Base-by-base conservation (phyloP, 1,139 yeast species). In the Nadsonia starkeyi-henricii region DNA sequence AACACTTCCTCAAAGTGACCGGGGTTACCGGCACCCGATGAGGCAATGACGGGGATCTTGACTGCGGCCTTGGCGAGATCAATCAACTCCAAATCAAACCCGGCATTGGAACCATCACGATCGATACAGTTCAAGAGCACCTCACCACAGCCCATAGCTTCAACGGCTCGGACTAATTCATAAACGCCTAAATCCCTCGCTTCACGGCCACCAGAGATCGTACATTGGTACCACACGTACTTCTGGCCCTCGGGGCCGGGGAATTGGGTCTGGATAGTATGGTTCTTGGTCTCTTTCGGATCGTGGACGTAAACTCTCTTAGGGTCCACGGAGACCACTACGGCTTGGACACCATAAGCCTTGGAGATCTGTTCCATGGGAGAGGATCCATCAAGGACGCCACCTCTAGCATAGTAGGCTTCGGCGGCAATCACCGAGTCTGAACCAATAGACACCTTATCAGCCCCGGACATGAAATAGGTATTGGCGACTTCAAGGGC, bases 121-220 rank as follows among this genome's bases (percentile, higher is more conserved):
- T 91, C 98, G 54, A 91, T 91, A 58, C 96, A 89, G 64, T 91
- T 91, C 54, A 91, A 71, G 47, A 91, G 70, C 42, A 91, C 78
- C 65, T 91, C 98, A 45, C 98, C 98, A 0, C 97, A 96, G n/a
- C 98, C 98, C 48, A 91, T 71, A 1, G 78, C 84, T 62, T 91
- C 95, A 58, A 94, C 85, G 1, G 96, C 96, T 52, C 71, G 71
- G 45, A 89, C 86, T 41, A 91, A 74, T 65, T 91, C 97, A 57
- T 77, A 77, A 0, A 96, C 98, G 33, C 97, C 98, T 44, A 91
- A 65, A 48, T 88, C 95, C 52, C 94, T 89, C 15, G 74, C 61
- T 61, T 86, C 93, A 57, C 98, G 79, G 2, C 98, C 98, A 47
- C 98, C 98, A 65, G 84, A 94, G 20, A 93, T 81, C 0, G 98